A percentile compares a stretch with the other conserved stretches of the same genome.
These are phyloP conservation scores for Exobasidium rhododendri DNA, from an alignment of 1,284 basidiomycete species.

Conservation along the genomic window DNA sequence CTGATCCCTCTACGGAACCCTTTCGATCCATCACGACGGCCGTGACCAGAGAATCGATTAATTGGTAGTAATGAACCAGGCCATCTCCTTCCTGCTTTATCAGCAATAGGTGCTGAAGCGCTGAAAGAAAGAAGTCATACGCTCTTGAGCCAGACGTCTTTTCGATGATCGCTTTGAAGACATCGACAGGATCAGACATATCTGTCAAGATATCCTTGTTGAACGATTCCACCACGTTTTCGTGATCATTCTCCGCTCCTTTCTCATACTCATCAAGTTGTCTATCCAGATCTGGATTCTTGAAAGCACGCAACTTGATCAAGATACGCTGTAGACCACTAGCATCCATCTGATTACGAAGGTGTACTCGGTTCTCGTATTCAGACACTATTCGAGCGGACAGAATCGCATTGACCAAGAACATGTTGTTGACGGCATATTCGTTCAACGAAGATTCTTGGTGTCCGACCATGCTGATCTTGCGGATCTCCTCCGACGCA, in stretches of 20 bases:
- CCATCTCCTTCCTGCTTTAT: conserved; percentile 75
- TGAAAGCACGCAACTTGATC: conserved; percentile 68
- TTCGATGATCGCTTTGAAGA: conserved; percentile 75
- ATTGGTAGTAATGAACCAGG: conserved; percentile 81
- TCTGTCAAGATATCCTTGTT: conserved; percentile 74
- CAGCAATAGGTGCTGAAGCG: conserved; percentile 86
- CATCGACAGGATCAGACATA: conserved; percentile 77
- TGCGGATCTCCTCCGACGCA: conserved; percentile 81
- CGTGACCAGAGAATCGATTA: conserved; percentile 87
- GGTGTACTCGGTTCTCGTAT: conserved; percentile 75
- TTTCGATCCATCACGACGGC: conserved; percentile 87
- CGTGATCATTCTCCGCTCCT: conserved; percentile 74
- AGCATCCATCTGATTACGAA: conserved; percentile 82
- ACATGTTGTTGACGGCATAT: conserved; percentile 43
- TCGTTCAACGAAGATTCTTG: conserved; percentile 77
- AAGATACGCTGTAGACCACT: conserved; percentile 77
- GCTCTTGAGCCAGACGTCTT: conserved; percentile 75
- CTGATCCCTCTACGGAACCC: conserved; percentile 64
- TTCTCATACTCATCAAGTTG: conserved; percentile 69
- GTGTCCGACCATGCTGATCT: conserved; percentile 56
- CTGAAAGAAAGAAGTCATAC: conserved; percentile 80
- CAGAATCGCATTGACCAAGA: conserved; percentile 45
- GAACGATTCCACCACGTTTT: conserved; percentile 70
- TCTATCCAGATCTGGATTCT: conserved; percentile 65
- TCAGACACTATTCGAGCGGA: conserved; percentile 48